These are phyloP conservation scores for Anthoceros angustus DNA, from an alignment of 225 moss, liverwort and hornwort genomes.

Conservation along the genomic window DNA sequence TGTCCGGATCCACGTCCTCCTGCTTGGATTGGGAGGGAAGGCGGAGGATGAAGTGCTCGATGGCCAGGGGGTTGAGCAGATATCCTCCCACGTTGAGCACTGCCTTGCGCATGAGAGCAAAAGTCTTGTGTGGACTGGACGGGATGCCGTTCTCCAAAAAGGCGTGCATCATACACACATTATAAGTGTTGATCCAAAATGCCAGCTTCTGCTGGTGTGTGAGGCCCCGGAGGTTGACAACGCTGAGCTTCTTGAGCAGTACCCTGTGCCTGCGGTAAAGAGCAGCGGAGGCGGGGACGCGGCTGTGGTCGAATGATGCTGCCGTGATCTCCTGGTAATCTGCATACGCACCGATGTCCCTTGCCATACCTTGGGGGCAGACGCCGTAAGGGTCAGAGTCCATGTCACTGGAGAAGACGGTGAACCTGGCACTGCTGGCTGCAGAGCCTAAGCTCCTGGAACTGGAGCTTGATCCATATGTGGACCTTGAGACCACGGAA, in stretches of 20 bases:
- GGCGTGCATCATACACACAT: slow-evolving; percentile 87
- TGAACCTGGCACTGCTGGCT: not conserved
- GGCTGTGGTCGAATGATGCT: slow-evolving; percentile 23
- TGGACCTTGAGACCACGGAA: slow-evolving; percentile 2
- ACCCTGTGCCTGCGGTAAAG: slow-evolving; percentile 31
- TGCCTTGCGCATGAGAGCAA: slow-evolving; percentile 42
- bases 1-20: slow-evolving; percentile 5
- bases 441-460: slow-evolving; percentile 12
- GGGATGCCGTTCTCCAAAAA: slow-evolving; percentile 37
- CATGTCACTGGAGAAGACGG: not conserved
- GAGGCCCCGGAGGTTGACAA: slow-evolving; percentile 42
- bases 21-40: slow-evolving; percentile 30
- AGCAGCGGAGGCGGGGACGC: slow-evolving; percentile 16
- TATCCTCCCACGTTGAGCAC: slow-evolving; percentile 40
- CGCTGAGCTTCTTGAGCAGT: slow-evolving; percentile 55
- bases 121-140: slow-evolving; percentile 28
- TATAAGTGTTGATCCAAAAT: slow-evolving; percentile 96
- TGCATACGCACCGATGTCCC: slow-evolving; percentile 22
- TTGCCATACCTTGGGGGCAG: slow-evolving; percentile 9
- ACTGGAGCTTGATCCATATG: slow-evolving; percentile 7
- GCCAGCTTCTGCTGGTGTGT: slow-evolving; percentile 76
- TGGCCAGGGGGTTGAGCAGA: slow-evolving; percentile 31
- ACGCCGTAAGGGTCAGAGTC: slow-evolving; percentile 22
- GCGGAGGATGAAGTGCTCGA: slow-evolving; percentile 40
- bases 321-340: slow-evolving; percentile 25